phyloP scores from a whole-genome alignment of 2,329 filamentous ascomycete genomes.

The Apiospora malaysiana region DNA sequence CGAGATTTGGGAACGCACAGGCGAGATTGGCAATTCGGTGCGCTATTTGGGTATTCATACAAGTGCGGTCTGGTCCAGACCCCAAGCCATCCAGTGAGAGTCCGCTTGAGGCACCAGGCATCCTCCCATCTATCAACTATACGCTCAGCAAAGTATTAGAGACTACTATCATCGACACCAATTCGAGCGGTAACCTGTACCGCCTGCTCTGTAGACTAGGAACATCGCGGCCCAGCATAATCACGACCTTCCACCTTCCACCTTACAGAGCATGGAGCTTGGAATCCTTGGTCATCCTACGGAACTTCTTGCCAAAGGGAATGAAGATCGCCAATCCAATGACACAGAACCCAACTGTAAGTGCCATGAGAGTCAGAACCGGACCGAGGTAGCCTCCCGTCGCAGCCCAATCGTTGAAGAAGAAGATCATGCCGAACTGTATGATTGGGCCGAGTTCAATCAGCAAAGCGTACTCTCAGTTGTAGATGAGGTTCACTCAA shows the following conservation, averaged over 20 bases:
- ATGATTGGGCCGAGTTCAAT: neutral
- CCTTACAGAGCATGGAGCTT: slow-evolving; percentile 35
- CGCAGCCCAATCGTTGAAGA: slow-evolving; percentile 37
- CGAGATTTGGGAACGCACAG: neutral
- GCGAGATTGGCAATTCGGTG: no score
- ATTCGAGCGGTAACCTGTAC: no score
- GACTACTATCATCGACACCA: neutral
- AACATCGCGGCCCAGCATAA: neutral
- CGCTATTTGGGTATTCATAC: no score
- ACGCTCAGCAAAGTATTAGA: neutral
- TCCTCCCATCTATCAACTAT: neutral
- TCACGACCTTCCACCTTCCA: no score
- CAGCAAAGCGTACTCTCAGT: neutral
- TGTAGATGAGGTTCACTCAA: no score
- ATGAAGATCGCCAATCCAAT: slow-evolving; percentile 37
- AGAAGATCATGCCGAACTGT: slow-evolving; percentile 41
- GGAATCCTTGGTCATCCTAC: slow-evolving; percentile 38
- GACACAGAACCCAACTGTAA: slow-evolving; percentile 35
- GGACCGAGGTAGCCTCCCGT: slow-evolving; percentile 35
- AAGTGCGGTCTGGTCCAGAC: no score
- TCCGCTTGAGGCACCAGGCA: no score
- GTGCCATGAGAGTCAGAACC: slow-evolving; percentile 35
- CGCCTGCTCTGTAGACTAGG: neutral
- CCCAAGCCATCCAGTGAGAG: no score
- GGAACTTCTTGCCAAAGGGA: slow-evolving; percentile 38